phyloP scores from a whole-genome alignment of 345 rosid species.

The Sisymbrium irio region DNA sequence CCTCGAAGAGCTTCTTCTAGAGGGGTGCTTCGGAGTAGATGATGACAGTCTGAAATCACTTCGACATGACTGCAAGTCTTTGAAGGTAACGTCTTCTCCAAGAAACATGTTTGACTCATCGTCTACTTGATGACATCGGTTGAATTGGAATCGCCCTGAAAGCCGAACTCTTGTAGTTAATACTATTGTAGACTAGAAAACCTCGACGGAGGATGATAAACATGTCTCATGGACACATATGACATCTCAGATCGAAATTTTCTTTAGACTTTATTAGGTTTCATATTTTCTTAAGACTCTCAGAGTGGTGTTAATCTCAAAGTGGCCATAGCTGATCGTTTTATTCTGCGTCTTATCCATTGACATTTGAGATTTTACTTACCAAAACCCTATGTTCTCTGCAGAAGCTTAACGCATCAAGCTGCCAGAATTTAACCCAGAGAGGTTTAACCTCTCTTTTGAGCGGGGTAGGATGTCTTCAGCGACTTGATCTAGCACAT shows the following conservation, averaged over 20 bases:
- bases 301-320: too few species aligned
- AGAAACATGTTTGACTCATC: constrained; percentile 1
- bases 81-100: constrained; percentile 38
- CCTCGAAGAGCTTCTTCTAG: constrained; percentile 46
- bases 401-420: constrained; percentile 44
- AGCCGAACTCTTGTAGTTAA: too few species aligned
- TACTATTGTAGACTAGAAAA: too few species aligned
- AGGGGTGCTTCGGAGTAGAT: constrained; percentile 54
- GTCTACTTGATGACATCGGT: not conserved
- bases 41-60: constrained; percentile 44
- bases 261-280: not conserved
- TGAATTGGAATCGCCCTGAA: not conserved
- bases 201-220: too few species aligned
- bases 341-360: not conserved
- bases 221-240: too few species aligned
- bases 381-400: constrained; percentile 3
- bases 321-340: not conserved
- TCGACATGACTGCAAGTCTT: constrained; percentile 38
- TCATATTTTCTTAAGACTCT: not conserved
- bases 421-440: constrained; percentile 47
- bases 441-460: constrained; percentile 39
- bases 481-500: constrained; percentile 40
- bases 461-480: constrained; percentile 35
- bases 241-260: not conserved
- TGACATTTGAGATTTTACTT: not conserved